phyloP scores from a whole-genome alignment of 2,329 filamentous ascomycete species.

The Sporothrix brunneoviolacea region DNA sequence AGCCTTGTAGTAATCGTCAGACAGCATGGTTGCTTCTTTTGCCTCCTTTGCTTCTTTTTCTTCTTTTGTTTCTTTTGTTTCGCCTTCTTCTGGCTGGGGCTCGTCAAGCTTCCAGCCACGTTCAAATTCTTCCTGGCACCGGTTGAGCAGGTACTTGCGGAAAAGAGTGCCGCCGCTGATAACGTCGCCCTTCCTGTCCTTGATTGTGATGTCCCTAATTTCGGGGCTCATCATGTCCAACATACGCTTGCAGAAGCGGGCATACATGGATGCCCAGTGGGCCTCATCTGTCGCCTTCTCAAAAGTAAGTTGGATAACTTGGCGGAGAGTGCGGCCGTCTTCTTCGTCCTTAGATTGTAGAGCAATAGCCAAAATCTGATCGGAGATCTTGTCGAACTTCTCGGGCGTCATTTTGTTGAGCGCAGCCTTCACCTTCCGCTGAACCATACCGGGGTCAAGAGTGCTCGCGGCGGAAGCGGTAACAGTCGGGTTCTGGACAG shows the following conservation, averaged over 20 bases:
- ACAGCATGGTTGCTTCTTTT: conserved; percentile 74
- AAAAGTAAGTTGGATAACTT: conserved; percentile 98
- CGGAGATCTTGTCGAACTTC: conserved; percentile 93
- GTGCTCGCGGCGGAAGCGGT: conserved; percentile 44
- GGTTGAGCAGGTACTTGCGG: conserved; percentile 96
- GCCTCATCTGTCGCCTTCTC: conserved; percentile 98
- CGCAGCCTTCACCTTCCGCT: conserved; percentile 96
- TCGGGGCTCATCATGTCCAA: conserved; percentile 89
- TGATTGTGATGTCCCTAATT: conserved; percentile 91
- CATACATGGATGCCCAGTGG: conserved; percentile 98
- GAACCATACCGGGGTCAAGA: conserved; percentile 86
- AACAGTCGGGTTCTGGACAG: conserved; percentile 31
- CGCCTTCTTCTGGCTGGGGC: conserved; percentile 67
- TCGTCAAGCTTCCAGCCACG: conserved; percentile 92
- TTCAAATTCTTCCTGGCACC: conserved; percentile 98
- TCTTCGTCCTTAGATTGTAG: conserved; percentile 90
- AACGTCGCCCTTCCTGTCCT: conserved; percentile 79
- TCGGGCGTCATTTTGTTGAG: conserved; percentile 99
- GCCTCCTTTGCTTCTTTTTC: conserved; percentile 74
- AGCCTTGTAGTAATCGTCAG: conserved; percentile 92
- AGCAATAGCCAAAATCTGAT: conserved; percentile 87
- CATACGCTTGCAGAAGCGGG: conserved; percentile 97
- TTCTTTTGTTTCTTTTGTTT: conserved; percentile 67
- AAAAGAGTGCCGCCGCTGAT: conserved; percentile 91
- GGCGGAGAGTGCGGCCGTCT: conserved; percentile 87